Evolutionary conservation across 176 grass and related monocot species (phyloP).

Genomic region (Lolium perenne): DNA sequence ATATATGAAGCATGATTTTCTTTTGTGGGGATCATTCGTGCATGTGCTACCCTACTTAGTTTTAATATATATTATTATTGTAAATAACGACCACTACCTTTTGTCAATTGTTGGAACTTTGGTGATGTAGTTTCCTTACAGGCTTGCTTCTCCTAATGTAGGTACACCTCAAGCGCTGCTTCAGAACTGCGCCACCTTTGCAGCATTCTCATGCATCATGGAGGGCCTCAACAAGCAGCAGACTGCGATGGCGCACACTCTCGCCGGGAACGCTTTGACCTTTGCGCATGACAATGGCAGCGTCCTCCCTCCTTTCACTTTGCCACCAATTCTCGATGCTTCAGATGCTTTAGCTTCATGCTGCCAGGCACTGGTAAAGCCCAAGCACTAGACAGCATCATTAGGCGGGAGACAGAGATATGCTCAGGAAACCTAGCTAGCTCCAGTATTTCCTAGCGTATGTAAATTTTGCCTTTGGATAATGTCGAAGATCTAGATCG

Average conservation of each 20-base stretch:
- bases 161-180: constrained; percentile 73
- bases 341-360: constrained; percentile 76
- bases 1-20: not conserved
- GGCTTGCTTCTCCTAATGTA: constrained; percentile 32
- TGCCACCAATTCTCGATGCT: constrained; percentile 57
- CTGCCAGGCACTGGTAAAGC: constrained; percentile 67
- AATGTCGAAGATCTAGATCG: not conserved
- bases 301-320: constrained; percentile 84
- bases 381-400: constrained; percentile 43
- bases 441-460: not conserved
- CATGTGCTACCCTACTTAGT: not conserved
- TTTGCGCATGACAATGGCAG: not conserved
- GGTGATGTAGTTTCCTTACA: not conserved
- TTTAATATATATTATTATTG: not conserved
- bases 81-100: not conserved
- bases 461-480: constrained; percentile 46
- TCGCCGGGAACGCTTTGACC: not conserved
- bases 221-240: constrained; percentile 95
- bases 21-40: not conserved
- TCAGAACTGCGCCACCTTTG: constrained; percentile 84
- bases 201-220: constrained; percentile 93
- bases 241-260: constrained; percentile 63
- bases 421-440: constrained; percentile 32
- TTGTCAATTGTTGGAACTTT: not conserved
- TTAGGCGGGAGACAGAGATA: not conserved